phyloP scores from a whole-genome alignment of 1,284 basidiomycete species.

The Mycena sp. region DNA sequence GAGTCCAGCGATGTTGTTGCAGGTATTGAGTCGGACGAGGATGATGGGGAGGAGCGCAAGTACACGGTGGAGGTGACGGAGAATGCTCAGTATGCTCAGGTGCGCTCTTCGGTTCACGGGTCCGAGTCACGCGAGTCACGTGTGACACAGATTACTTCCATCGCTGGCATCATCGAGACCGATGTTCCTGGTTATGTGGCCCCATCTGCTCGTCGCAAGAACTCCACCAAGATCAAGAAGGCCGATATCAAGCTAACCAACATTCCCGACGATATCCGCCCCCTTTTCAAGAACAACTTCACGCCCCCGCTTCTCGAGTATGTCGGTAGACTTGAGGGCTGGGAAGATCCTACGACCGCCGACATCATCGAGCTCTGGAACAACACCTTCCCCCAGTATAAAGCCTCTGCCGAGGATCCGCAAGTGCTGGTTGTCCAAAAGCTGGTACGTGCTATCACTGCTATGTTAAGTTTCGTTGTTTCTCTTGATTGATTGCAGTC shows the following conservation, averaged over 20 bases:
- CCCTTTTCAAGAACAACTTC: not conserved
- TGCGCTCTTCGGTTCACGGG: too few relatives aligned
- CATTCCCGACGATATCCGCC: not conserved
- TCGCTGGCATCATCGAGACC: too few relatives aligned
- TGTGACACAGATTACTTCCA: too few relatives aligned
- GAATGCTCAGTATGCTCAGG: too few relatives aligned
- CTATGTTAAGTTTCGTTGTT: too few relatives aligned
- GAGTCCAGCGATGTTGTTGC: not conserved
- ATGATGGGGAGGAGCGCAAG: too few relatives aligned
- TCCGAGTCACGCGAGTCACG: too few relatives aligned
- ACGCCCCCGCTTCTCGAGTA: not conserved
- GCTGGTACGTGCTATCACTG: too few relatives aligned
- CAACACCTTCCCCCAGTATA: not conserved
- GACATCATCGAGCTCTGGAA: not conserved
- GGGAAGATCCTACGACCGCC: not conserved
- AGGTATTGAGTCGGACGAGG: conserved; percentile 4
- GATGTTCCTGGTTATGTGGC: too few relatives aligned
- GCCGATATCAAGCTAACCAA: not conserved
- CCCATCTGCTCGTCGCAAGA: not conserved
- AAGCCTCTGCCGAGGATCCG: not conserved
- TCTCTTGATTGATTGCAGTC: too few relatives aligned
- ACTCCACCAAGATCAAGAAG: not conserved
- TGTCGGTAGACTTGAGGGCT: not conserved
- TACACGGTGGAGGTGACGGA: conserved; percentile 9
- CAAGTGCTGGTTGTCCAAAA: too few relatives aligned